Evolutionary conservation across 345 rosid genomes (phyloP), one percentile per base, ranked within the genome.

Genomic region (Populus pruinosa): DNA sequence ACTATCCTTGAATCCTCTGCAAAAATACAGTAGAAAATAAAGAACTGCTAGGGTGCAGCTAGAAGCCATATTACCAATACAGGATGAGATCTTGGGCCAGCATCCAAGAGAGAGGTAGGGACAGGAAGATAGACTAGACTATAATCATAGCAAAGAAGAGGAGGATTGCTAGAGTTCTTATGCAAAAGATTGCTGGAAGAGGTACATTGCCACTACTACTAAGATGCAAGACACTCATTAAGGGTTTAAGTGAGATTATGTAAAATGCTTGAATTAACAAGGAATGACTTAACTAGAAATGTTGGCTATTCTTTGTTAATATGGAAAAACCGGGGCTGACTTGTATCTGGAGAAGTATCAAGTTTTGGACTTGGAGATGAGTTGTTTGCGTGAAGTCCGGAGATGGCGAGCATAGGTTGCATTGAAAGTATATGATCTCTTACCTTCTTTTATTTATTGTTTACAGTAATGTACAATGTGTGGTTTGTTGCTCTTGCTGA

Each of bases 311-410:
- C 43, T 39, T 39, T 39, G 43, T 39, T 8, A 8, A 39, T 39
- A 39, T 39, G 43, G 43, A 39, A 39, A 39, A 39, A 39, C 43
- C 9, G 10, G 10, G 87, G 94, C 97, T 77, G 99, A 96, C 82
- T 81, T 96, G 80, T 96, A 96, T 81, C 83, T 96, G 68, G 98
- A 96, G 79, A 93, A 98, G 53, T 96, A 93, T 90, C 97, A 94
- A 92, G 99, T 96, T 85, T 85, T 96, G 87, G 98, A 96, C 89
- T 84, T 92, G 88, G 99, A 96, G 85, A 93, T 96, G 99, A 94
- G 98, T 81, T 94, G 93, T 67, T 81, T 96, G 71, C 95, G 94
- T 49, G 97, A 92, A 90, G 92, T 96, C 77, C 97, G 90, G 89
- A 85, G 91, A 82, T 96, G 99, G 99, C 98, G 94, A 82, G 82